Conservation (phyloP, 768 basidiomycete genomes). For the Boletus rex-veris region DNA sequence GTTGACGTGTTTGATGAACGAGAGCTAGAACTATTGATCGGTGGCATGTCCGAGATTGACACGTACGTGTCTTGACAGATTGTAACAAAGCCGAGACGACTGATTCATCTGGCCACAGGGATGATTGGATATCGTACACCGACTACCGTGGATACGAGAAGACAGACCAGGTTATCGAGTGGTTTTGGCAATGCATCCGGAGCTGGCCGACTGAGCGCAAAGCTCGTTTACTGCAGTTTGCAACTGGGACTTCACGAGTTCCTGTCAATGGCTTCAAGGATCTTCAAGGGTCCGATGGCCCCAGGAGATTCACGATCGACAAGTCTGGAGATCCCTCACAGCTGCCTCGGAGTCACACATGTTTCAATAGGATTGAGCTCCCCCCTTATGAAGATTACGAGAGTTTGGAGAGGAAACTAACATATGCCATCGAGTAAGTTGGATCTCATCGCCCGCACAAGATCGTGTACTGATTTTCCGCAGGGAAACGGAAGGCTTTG, state of each 20-base stretch:
- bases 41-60: conserved; percentile 91
- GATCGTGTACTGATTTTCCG: conserved; percentile 5
- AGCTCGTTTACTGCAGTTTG: conserved; percentile 83
- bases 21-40: conserved; percentile 85
- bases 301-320: conserved; percentile 90
- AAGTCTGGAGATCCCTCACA: conserved; percentile 89
- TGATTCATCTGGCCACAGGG: conserved; percentile 38
- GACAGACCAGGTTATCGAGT: conserved; percentile 84
- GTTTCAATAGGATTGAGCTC: conserved; percentile 87
- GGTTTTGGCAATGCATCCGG: conserved; percentile 94
- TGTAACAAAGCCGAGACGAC: not conserved
- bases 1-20: conserved; percentile 89
- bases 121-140: conserved; percentile 92
- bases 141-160: conserved; percentile 88
- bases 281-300: conserved; percentile 89
- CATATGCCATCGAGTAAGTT: conserved; percentile 78
- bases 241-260: conserved; percentile 79
- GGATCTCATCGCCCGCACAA: not conserved
- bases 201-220: conserved; percentile 90
- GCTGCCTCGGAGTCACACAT: conserved; percentile 88
- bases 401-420: conserved; percentile 80
- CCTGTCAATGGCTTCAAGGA: conserved; percentile 96
- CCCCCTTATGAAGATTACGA: conserved; percentile 89
- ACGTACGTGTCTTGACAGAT: conserved; percentile 45
- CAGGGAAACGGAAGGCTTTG: conserved; percentile 79